Evolutionary conservation across 176 grass and related monocot species (phyloP).

Genomic region (Paspalum vaginatum): DNA sequence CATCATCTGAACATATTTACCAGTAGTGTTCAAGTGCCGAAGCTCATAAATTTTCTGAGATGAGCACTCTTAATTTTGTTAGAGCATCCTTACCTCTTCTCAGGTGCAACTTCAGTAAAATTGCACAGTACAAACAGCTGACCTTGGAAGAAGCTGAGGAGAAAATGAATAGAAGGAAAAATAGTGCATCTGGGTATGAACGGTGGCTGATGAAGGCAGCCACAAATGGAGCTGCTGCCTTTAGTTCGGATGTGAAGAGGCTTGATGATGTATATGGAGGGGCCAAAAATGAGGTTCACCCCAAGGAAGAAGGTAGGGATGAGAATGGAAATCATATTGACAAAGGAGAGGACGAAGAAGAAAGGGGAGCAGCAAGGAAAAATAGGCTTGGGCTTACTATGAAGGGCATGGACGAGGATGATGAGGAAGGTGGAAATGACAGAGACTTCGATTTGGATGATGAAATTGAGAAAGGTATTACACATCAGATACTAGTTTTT

Average conservation of each 20-base stretch:
- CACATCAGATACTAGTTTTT: not conserved
- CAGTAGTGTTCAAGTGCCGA: not conserved
- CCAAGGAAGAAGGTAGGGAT: slow-evolving; percentile 58
- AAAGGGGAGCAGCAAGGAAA: slow-evolving; percentile 51
- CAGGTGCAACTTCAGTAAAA: slow-evolving; percentile 90
- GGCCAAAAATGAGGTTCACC: slow-evolving; percentile 32
- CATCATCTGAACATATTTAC: not conserved
- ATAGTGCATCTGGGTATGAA: slow-evolving; percentile 75
- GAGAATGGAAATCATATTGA: slow-evolving; percentile 57
- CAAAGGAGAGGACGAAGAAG: slow-evolving; percentile 60
- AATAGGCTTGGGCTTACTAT: slow-evolving; percentile 44
- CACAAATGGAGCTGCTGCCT: slow-evolving; percentile 76
- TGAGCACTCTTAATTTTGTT: not conserved
- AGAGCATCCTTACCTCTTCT: slow-evolving; percentile 26
- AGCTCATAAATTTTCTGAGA: not conserved
- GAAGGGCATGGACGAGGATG: slow-evolving; percentile 53
- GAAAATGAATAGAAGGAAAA: slow-evolving; percentile 78
- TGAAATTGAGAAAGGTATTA: slow-evolving; percentile 82
- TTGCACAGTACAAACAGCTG: slow-evolving; percentile 86
- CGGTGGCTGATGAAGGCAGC: slow-evolving; percentile 90
- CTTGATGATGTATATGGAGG: slow-evolving; percentile 34
- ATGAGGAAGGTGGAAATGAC: slow-evolving; percentile 61
- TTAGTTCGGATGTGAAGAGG: slow-evolving; percentile 61
- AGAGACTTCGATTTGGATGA: slow-evolving; percentile 78
- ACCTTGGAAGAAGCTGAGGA: slow-evolving; percentile 94